Evolutionary conservation across 1,139 yeast species (phyloP).

Genomic region (Taphrina sp.): DNA sequence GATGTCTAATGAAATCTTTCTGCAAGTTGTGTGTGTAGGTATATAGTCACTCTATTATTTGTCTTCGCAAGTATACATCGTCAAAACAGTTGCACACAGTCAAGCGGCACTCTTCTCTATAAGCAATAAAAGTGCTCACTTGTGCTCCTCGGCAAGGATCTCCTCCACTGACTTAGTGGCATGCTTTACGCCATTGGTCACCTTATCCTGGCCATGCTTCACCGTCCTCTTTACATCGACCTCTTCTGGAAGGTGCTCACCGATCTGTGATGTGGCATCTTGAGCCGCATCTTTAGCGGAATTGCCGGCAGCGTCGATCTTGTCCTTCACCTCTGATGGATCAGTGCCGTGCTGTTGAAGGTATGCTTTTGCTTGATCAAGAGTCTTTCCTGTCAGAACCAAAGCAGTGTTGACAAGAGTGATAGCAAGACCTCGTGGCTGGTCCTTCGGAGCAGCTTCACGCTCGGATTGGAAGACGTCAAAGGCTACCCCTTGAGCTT

Average conservation of each 20-base stretch:
- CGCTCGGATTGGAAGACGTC: constrained; percentile 6
- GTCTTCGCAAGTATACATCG: too few relatives aligned
- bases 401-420: constrained; percentile 21
- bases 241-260: background rate
- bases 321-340: background rate
- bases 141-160: constrained; percentile 10
- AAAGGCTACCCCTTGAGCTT: constrained; percentile 13
- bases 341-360: constrained; percentile 11
- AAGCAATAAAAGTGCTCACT: too few relatives aligned
- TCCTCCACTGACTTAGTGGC: constrained; percentile 13
- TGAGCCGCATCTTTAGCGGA: too few relatives aligned
- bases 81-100: too few relatives aligned
- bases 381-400: constrained; percentile 12
- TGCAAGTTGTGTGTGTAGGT: too few relatives aligned
- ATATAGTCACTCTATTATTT: too few relatives aligned
- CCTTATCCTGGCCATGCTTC: constrained; percentile 1
- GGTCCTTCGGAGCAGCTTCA: constrained; percentile 22
- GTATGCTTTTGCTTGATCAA: constrained; percentile 11
- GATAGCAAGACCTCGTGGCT: constrained; percentile 13
- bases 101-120: too few relatives aligned
- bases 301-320: constrained; percentile 2
- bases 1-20: too few relatives aligned
- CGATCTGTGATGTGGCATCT: too few relatives aligned
- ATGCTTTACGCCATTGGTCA: constrained; percentile 3
- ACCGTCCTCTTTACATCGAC: constrained; percentile 8